Percentiles rank a stretch among this genome's conserved stretches.
These are phyloP conservation scores for Neofusicoccum parvum DNA, from an alignment of 2,329 filamentous ascomycete genomes.

Conservation along the genomic window DNA sequence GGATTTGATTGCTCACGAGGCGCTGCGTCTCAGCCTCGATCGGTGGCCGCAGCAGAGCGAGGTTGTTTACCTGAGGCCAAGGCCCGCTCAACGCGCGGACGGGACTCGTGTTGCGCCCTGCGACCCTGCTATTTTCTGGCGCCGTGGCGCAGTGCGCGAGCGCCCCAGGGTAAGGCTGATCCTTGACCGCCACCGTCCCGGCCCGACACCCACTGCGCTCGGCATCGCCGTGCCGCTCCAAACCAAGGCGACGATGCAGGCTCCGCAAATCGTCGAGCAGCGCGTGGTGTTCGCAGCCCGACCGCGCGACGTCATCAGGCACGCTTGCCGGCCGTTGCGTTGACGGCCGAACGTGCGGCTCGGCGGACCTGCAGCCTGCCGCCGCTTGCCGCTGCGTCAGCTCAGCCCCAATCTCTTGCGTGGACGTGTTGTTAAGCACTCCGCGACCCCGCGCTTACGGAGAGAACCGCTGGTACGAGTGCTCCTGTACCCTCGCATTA, in stretches of 20 bases:
- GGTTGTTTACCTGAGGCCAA: constrained; percentile 17
- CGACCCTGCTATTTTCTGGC: constrained; percentile 3
- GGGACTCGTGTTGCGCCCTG: constrained; percentile 5
- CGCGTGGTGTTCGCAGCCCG: neutral
- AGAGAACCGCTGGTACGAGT: neutral
- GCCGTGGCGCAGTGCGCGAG: neutral
- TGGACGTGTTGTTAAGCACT: neutral
- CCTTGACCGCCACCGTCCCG: constrained; percentile 12
- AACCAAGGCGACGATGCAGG: no score
- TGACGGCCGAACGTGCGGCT: neutral
- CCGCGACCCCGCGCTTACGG: neutral
- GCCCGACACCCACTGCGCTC: neutral
- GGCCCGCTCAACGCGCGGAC: constrained; percentile 7
- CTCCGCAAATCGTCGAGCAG: neutral
- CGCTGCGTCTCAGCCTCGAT: constrained; percentile 12
- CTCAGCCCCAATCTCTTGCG: constrained; percentile 4
- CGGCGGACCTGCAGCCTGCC: constrained; percentile 7
- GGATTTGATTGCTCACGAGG: neutral
- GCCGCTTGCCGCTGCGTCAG: neutral
- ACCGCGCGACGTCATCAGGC: neutral
- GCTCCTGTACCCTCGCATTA: no score
- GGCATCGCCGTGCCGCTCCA: constrained; percentile 2
- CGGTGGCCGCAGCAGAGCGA: constrained; percentile 3
- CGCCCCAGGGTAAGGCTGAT: neutral
- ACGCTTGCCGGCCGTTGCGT: neutral